Evolutionary conservation across 1,284 basidiomycete genomes (phyloP).

Genomic region (Volvariella volvacea): DNA sequence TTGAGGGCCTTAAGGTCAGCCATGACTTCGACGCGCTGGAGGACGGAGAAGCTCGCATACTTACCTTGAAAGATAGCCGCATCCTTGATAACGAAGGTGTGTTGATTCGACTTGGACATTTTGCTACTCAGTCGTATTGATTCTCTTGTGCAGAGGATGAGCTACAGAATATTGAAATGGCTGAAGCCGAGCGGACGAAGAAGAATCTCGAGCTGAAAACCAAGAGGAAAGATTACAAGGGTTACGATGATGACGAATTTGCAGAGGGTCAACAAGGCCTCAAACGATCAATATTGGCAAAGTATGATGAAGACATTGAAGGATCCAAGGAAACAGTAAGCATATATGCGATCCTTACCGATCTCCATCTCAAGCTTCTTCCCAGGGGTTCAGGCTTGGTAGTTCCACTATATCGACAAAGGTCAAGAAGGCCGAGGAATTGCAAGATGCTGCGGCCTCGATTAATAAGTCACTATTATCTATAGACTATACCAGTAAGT

Average conservation of each 20-base stretch:
- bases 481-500: conserved; percentile 87
- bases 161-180: conserved; percentile 90
- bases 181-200: conserved; percentile 75
- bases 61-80: conserved; percentile 93
- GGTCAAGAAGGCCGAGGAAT: conserved; percentile 33
- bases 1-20: conserved; percentile 90
- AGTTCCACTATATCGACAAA: conserved; percentile 37
- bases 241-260: conserved; percentile 96
- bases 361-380: conserved; percentile 8
- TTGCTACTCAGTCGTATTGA: conserved; percentile 3
- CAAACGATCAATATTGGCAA: conserved; percentile 81
- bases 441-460: conserved; percentile 51
- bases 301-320: conserved; percentile 90
- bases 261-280: conserved; percentile 64
- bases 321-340: conserved; percentile 61
- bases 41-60: conserved; percentile 90
- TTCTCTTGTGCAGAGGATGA: conserved; percentile 75
- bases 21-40: conserved; percentile 90
- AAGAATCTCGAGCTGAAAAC: conserved; percentile 83
- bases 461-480: conserved; percentile 80
- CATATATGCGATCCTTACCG: conserved; percentile 4
- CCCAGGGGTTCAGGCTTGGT: conserved; percentile 77
- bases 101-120: conserved; percentile 10
- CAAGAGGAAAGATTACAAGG: conserved; percentile 88
- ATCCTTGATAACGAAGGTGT: conserved; percentile 90